Base-by-base conservation (phyloP, 305 asterid species). In the Fraxinus sp. region DNA sequence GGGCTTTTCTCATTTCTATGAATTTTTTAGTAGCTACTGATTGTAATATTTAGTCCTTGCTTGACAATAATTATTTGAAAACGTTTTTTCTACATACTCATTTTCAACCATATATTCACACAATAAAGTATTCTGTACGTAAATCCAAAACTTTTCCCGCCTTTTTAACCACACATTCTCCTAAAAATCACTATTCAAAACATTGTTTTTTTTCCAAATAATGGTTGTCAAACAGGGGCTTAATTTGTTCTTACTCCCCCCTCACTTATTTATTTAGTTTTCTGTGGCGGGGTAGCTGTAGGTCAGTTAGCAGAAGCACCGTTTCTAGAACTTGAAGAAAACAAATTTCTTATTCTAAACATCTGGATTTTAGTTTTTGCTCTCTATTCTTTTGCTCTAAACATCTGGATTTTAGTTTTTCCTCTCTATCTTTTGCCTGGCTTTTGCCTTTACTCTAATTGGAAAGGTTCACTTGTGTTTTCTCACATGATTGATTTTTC, bases 1-100 rank as follows among this genome's bases (percentile, higher is more conserved):
- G n/a, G 62, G 80, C 84, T 70, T 81, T 72, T 83, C 82, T 80
- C 76, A 79, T 59, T 81, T 73, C 72, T 79, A 49, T 49, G 59
- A 49, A 49, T 49, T 49, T 49, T 49, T n/a, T 49, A 14, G 20
- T 49, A 49, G 59, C 20, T 49, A 49, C 59, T 49, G 59, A 49
- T 49, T 49, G 59, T 49, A 49, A 49, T 49, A 49, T 14, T 49
- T 49, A 49, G 59, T 14, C 59, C 7, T 18, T 49, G 7, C 14
- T 49, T 49, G 20, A 49, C 20, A 14, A 49, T 49, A 5, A 14
- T 49, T 49, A 49, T 49, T 49, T 16, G 20, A 14, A 49, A 49
- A 49, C 18, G 4, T 49, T 49, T 49, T 49, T 49, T 49, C 1
- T 49, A 49, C 1, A 1, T 49, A 49, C 2, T 49, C 59, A 49